A percentile compares a stretch with the other conserved stretches of the same genome.
phyloP scores from a whole-genome alignment of 2,329 filamentous ascomycete genomes.

The Plectosphaerella cucumerina region DNA sequence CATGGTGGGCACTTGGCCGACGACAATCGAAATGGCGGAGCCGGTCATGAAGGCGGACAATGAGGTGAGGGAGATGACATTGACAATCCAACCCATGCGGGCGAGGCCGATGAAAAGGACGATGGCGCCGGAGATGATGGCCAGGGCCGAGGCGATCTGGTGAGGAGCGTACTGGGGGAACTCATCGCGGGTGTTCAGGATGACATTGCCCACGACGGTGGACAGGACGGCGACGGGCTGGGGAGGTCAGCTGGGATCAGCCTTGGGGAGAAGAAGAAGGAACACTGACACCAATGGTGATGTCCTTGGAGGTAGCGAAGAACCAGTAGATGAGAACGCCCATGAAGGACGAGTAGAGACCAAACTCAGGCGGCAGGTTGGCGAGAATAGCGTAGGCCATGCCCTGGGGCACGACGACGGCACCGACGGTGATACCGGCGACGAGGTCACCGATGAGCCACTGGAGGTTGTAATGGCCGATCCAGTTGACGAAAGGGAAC shows the following conservation, averaged over 20 bases:
- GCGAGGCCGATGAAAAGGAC: slow-evolving; percentile 75
- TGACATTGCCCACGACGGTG: slow-evolving; percentile 79
- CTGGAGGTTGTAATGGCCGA: slow-evolving; percentile 78
- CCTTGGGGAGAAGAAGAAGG: slow-evolving; percentile 1
- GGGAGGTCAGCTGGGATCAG: slow-evolving; percentile 7
- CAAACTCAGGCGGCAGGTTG: slow-evolving; percentile 74
- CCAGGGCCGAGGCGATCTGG: slow-evolving; percentile 72
- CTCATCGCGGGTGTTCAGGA: slow-evolving; percentile 55
- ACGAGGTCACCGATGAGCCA: slow-evolving; percentile 89
- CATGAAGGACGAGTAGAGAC: slow-evolving; percentile 94
- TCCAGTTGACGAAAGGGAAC: slow-evolving; percentile 91
- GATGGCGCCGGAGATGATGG: slow-evolving; percentile 73
- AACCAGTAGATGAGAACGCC: slow-evolving; percentile 95
- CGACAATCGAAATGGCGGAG: slow-evolving; percentile 82
- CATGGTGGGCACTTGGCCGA: slow-evolving; percentile 76
- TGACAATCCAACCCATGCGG: slow-evolving; percentile 83
- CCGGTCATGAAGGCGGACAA: slow-evolving; percentile 97
- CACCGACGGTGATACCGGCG: slow-evolving; percentile 61
- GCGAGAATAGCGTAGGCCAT: slow-evolving; percentile 94
- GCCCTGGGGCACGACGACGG: slow-evolving; percentile 83
- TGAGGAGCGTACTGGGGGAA: slow-evolving; percentile 57
- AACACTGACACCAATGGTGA: slow-evolving; percentile 79
- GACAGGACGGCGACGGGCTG: slow-evolving; percentile 95
- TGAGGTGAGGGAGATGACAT: slow-evolving; percentile 85
- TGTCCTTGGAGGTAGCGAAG: slow-evolving; percentile 97